Percentiles rank a stretch among this genome's conserved stretches.
Conservation (phyloP, 2,329 filamentous ascomycete species). For the Curvularia eragrostidis region DNA sequence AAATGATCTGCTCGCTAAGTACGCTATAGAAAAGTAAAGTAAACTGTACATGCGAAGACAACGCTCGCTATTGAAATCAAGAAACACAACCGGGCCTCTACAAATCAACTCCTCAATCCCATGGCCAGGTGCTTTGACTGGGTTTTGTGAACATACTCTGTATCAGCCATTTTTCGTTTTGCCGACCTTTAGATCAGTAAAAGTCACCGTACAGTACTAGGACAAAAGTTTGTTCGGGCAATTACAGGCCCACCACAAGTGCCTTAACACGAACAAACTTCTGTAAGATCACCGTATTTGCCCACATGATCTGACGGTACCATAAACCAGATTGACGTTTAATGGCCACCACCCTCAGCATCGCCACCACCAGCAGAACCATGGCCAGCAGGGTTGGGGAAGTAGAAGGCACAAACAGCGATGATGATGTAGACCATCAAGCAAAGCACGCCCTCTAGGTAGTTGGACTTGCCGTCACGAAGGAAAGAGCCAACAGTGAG, state of each 20-base stretch:
- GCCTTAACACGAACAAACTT: too few species aligned
- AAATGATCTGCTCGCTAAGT: slow-evolving; percentile 29
- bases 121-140: neutral
- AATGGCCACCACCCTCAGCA: slow-evolving; percentile 10
- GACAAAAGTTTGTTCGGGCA: neutral
- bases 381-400: slow-evolving; percentile 58
- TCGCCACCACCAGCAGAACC: slow-evolving; percentile 17
- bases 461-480: slow-evolving; percentile 87
- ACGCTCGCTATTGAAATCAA: neutral
- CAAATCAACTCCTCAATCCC: slow-evolving; percentile 5
- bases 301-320: too few species aligned
- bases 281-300: too few species aligned
- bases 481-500: slow-evolving; percentile 88
- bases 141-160: neutral
- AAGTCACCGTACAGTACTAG: too few species aligned
- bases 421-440: slow-evolving; percentile 72
- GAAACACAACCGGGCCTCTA: neutral
- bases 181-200: too few species aligned
- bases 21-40: slow-evolving; percentile 3
- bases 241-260: too few species aligned
- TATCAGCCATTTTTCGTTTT: too few species aligned
- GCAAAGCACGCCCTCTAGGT: slow-evolving; percentile 83
- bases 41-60: neutral
- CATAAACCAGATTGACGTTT: neutral
- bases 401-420: slow-evolving; percentile 67